Evolutionary conservation across 2,329 filamentous ascomycete species (phyloP), one percentile per base, ranked within the genome.

Genomic region (Lachnellula cervina): DNA sequence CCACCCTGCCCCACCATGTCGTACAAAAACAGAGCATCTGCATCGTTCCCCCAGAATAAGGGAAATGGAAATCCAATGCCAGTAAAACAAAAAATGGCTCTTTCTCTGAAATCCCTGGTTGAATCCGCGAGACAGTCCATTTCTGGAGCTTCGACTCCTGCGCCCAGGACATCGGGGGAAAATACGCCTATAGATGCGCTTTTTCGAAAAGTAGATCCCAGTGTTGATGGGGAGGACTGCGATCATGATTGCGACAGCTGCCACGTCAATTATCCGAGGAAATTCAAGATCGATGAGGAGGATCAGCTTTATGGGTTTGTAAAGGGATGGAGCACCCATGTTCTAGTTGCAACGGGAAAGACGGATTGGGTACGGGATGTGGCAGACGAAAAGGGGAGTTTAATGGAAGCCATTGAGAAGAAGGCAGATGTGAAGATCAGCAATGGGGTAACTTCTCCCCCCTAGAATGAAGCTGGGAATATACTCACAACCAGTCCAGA

Each of bases 311-410:
- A 95, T 69, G 94, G 93, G 0, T 79, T 88, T 57, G 82, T 97
- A 60, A 89, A 90, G 68, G 90, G 85, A 37, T 97, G 90, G 88
- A 86, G 83, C 67, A 94, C 91, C 19, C 94, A 99, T 73, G 70
- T 96, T 59, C 76, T 99, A 34, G 90, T 97, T 16, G 94, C 90
- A 23, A 99, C 94, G n/a, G 90, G 91, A 59, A 96, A 97, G 81
- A 81, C 86, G 25, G 94, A 99, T 73, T 99, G 94, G 94, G 88
- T 93, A 68, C 76, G 89, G 58, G 88, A 96, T 74, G 89, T 96
- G 46, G 84, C 82, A 55, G 89, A 97, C 68, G 94, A 97, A 77
- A 86, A 89, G 72, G 88, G 88, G 5, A 90, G 87, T 69, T 80
- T 93, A 34, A 93, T 93, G 89, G 78, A 90, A 74, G 89, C 88